phyloP scores from a whole-genome alignment of 1,139 yeast species.

The Sugiyamaella pinicola region DNA sequence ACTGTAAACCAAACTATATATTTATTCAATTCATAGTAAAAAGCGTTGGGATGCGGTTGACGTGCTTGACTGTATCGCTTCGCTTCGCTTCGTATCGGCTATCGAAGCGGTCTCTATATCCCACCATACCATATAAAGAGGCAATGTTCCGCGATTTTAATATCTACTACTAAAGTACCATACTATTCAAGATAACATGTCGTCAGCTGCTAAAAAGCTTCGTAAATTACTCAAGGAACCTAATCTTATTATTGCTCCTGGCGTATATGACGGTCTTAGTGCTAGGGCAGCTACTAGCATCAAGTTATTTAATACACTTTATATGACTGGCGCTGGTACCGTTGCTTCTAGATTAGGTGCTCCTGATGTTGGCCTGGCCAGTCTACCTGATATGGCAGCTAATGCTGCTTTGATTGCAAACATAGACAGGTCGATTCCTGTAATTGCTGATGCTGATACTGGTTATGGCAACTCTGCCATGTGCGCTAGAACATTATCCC shows the following conservation, averaged over 20 bases:
- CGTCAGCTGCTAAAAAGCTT: constrained; percentile 4
- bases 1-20: no score
- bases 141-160: neutral
- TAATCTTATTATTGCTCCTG: constrained; percentile 17
- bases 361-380: constrained; percentile 24
- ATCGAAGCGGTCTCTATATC: neutral
- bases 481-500: constrained; percentile 23
- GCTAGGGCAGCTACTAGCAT: constrained; percentile 16
- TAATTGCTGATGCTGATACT: constrained; percentile 27
- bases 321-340: constrained; percentile 26
- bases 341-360: constrained; percentile 21
- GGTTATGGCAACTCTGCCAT: constrained; percentile 25
- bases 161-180: neutral
- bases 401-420: constrained; percentile 23
- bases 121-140: neutral
- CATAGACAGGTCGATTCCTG: constrained; percentile 18
- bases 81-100: neutral
- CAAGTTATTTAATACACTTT: constrained; percentile 18
- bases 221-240: constrained; percentile 9
- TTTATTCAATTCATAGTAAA: no score
- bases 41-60: no score
- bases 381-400: constrained; percentile 23
- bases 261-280: constrained; percentile 25
- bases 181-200: neutral
- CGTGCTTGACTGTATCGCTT: neutral